Percentiles rank a stretch among this genome's conserved stretches.
Evolutionary conservation across 169 alveolate genomes (phyloP).

Genomic region (Eimeria maxima): DNA sequence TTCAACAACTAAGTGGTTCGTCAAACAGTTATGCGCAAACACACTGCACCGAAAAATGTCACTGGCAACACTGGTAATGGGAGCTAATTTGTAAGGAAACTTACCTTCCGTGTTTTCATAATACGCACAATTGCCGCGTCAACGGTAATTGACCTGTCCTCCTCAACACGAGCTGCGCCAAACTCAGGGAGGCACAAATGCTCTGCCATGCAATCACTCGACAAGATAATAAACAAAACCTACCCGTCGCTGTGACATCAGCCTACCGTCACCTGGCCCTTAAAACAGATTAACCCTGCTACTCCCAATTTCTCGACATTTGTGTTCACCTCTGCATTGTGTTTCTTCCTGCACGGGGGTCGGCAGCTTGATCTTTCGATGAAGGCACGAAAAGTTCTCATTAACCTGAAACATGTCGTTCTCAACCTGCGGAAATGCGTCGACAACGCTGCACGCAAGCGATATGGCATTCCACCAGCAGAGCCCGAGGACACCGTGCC

Average conservation of each 20-base stretch:
- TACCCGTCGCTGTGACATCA: neutral
- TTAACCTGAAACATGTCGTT: slow-evolving; percentile 74
- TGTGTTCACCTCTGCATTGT: slow-evolving; percentile 74
- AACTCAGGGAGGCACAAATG: neutral
- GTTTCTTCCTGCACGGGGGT: slow-evolving; percentile 84
- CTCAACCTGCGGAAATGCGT: slow-evolving; percentile 29
- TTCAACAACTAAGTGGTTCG: neutral
- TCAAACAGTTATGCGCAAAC: neutral
- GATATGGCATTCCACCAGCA: neutral
- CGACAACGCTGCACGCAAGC: neutral
- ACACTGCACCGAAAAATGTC: neutral
- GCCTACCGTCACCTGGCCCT: too few species aligned
- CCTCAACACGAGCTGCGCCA: slow-evolving; percentile 88
- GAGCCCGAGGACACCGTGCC: too few species aligned
- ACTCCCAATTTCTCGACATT: neutral
- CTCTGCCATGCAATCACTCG: neutral
- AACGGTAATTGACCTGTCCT: slow-evolving; percentile 94
- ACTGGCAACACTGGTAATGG: neutral
- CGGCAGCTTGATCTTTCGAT: slow-evolving; percentile 87
- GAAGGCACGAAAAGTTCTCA: slow-evolving; percentile 84
- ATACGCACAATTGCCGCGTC: slow-evolving; percentile 96
- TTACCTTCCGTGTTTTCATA: slow-evolving; percentile 92
- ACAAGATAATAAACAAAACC: neutral
- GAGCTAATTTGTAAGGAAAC: neutral
- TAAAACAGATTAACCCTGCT: neutral